phyloP scores from a whole-genome alignment of 73 alveolate genomes.

The Blepharisma japonicum region DNA sequence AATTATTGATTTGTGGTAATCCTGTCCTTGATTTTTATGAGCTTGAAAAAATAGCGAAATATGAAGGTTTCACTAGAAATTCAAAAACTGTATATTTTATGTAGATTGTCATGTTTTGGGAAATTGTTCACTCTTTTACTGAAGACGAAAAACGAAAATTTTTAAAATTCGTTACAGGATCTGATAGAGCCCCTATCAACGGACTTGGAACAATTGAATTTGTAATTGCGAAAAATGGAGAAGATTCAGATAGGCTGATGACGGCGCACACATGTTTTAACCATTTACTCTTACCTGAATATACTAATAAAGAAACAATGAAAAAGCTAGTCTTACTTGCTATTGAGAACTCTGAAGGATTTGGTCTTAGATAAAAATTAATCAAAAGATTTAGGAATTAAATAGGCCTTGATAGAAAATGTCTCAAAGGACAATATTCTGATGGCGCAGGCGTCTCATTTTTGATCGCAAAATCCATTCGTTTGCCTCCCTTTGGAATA shows the following conservation, averaged over 20 bases:
- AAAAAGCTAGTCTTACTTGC: slow-evolving; percentile 71
- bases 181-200: slow-evolving; percentile 84
- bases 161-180: slow-evolving; percentile 78
- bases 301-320: slow-evolving; percentile 73
- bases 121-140: slow-evolving; percentile 9
- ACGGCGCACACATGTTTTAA: slow-evolving; percentile 98
- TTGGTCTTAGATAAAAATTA: slow-evolving; percentile 66
- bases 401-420: neutral
- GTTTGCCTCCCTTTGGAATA: too few species aligned
- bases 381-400: neutral
- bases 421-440: too few species aligned
- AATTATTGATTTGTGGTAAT: slow-evolving; percentile 79
- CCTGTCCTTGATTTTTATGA: slow-evolving; percentile 71
- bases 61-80: slow-evolving; percentile 44
- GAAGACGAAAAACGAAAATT: slow-evolving; percentile 39
- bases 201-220: slow-evolving; percentile 69
- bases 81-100: neutral
- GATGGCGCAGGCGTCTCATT: too few species aligned
- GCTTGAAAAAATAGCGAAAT: slow-evolving; percentile 60
- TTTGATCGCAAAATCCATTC: too few species aligned
- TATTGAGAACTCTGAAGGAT: slow-evolving; percentile 94
- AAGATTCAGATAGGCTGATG: slow-evolving; percentile 82
- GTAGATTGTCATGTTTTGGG: slow-evolving; percentile 11
- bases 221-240: slow-evolving; percentile 59
- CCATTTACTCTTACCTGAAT: slow-evolving; percentile 90